Base-by-base conservation (phyloP, 305 asterid species). In the Fraxinus nigra region DNA sequence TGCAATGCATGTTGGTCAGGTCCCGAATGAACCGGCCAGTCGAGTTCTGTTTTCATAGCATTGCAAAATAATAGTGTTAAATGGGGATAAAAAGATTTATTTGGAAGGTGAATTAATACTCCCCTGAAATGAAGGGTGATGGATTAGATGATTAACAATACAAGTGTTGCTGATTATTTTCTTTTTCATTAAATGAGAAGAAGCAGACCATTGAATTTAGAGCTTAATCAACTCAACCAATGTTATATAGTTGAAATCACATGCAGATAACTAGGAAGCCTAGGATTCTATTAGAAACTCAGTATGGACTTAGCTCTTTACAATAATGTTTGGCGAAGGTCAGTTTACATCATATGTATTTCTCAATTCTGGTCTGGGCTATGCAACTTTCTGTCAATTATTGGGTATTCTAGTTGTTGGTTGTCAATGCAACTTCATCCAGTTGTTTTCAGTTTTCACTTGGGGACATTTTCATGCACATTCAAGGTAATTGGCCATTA, bases 371-470 rank as follows among this genome's bases (percentile, higher is more conserved):
- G 77, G 34, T 63, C 46, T 35, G 34, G 76, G 77, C 18, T 43
- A 59, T 28, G 33, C 72, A 46, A 30, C 34, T 28, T 14, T 74
- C 18, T 35, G 46, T 63, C 51, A 20, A 72, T 72, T 59, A 20
- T 59, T 59, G 69, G 69, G 26, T 59, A 20, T 59, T 20, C 30
- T 18, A 59, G 13, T 59, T 20, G 26, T 59, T 59, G 30, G 28
- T 59, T 18, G 69, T 59, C 69, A 6, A 59, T 7, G 30, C 43
- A 16, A 56, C 79, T 65, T 28, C 69, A 22, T 16, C 4, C 7
- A n/a, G 32, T 67, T 34, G 59, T 61, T 81, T 33, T 40, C 76
- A 38, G 81, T 54, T 76, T 80, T 14, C 48, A n/a, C 30, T 22
- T 75, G 20, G 7, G 51, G 48, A 46, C 75, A 11, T 8, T 38